Base-by-base conservation (phyloP, 2,329 filamentous ascomycete species). In the Botrytis galanthina region DNA sequence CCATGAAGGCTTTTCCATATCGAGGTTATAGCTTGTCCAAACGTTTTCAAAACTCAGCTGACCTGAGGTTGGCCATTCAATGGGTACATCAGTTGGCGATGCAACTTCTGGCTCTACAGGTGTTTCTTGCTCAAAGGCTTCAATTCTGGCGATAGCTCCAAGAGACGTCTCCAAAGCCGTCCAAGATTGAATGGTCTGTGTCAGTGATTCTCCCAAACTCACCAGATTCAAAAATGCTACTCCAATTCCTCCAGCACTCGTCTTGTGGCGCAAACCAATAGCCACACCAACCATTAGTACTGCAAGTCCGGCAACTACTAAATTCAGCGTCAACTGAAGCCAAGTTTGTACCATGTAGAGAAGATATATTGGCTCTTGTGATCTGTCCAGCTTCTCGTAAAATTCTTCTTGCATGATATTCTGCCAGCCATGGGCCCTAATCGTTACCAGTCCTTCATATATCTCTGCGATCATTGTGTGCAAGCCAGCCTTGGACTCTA, bases 161-260 rank as follows among this genome's bases (percentile, higher is more conserved):
- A 90, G 84, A 63, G 85, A 84, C 0, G 87, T 90, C 76, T 90
- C 88, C 22, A 90, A 81, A 60, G 84, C 83, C 0, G 87, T 89
- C 87, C 87, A 90, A 66, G 83, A 84, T 29, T 46, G 51, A 22
- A 79, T 70, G 16, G 77, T 54, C 0, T 32, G 22, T 3, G 69
- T 44, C 26, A 79, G 71, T 37, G n/a, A 73, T 4, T 64, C 42
- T 29, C 73, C 77, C 46, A 79, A 77, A 14, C 35, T 63, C 18
- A 79, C 60, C 20, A 79, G 68, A 18, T 72, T 70, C n/a, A 67
- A 74, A 5, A 79, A 61, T 14, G 75, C 68, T 2, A 78, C 73
- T 18, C 78, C 78, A 9, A 77, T 68, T 8, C 63, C 59, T 32
- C 75, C 77, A 32, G 73, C 61, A 64, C 72, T 77, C 3, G 76